These are phyloP conservation scores for Gloeostereum incarnatum DNA, from an alignment of 768 basidiomycete species.

Conservation along the genomic window DNA sequence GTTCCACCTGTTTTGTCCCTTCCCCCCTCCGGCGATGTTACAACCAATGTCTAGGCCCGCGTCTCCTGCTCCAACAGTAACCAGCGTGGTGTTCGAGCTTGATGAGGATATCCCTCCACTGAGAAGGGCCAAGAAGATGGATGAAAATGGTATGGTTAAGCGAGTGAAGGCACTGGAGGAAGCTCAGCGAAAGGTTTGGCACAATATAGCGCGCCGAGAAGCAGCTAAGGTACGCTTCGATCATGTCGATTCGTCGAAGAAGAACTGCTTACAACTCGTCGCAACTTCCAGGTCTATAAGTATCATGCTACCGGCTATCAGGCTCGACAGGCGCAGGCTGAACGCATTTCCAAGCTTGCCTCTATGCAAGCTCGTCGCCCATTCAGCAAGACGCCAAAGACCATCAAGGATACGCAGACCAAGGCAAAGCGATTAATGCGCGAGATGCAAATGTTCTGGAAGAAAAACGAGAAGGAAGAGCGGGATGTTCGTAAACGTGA, in stretches of 20 bases:
- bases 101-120: slow-evolving; percentile 62
- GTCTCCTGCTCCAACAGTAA: slow-evolving; percentile 51
- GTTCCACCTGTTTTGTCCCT: slow-evolving; percentile 38
- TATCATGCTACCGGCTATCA: slow-evolving; percentile 61
- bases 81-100: slow-evolving; percentile 61
- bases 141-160: slow-evolving; percentile 62
- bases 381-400: slow-evolving; percentile 64
- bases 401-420: slow-evolving; percentile 73
- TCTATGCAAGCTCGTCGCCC: slow-evolving; percentile 75
- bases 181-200: slow-evolving; percentile 84
- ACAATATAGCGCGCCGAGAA: slow-evolving; percentile 76
- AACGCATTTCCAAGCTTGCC: slow-evolving; percentile 67
- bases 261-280: too few species aligned
- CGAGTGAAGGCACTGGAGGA: slow-evolving; percentile 75
- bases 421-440: slow-evolving; percentile 87
- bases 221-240: slow-evolving; percentile 60
- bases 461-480: slow-evolving; percentile 96
- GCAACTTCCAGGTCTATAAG: slow-evolving; percentile 61
- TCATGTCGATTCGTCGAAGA: neutral
- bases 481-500: slow-evolving; percentile 86
- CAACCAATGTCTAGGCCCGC: slow-evolving; percentile 65
- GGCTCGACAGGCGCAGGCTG: slow-evolving; percentile 57
- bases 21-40: slow-evolving; percentile 55
- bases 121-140: slow-evolving; percentile 70
- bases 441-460: slow-evolving; percentile 97